Evolutionary conservation across 116 monocot genomes (phyloP), one percentile per base, ranked within the genome.

Genomic region (Iris pallida): DNA sequence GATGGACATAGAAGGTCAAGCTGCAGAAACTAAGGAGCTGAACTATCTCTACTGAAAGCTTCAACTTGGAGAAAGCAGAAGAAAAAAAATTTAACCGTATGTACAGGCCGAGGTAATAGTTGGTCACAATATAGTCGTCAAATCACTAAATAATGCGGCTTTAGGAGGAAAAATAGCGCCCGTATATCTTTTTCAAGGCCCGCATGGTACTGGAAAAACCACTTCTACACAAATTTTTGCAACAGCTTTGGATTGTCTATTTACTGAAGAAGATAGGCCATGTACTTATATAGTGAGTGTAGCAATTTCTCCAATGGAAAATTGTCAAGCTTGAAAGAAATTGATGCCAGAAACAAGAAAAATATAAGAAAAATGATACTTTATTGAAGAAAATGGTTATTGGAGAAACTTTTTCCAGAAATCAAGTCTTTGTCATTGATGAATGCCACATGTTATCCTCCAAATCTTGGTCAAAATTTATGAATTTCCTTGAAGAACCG

Each of bases 1-100:
- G 94, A 94, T 79, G 87, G 87, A 69, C 76, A 72, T 45, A 85
- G 87, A 82, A 90, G 90, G 90, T 94, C 94, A 65, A 87, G 68
- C 64, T 87, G 83, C 61, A 84, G 72, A 85, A 90, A 78, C 53
- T 78, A 82, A 43, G 76, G 64, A 12, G 6, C 68, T 42, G 87
- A 85, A 45, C 15, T 82, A 49, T 70, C 52, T 30, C 40, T 55
- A 62, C 59, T 61, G 70, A 16, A 71, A 18, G 40, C 10, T 17
- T 43, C 64, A 57, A 77, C 43, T 56, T 64, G 4, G 76, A 59
- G 13, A 45, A 71, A 40, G 16, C 57, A 8, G 70, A 79, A 7
- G 64, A n/a, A n/a, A n/a, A n/a, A 84, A 8, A 79, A 68, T 78
- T 73, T 80, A 82, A 77, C 57, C 64, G 75, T 66, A 87, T 80